phyloP scores from a whole-genome alignment of 176 grass and related monocot genomes.

The Canna indica region DNA sequence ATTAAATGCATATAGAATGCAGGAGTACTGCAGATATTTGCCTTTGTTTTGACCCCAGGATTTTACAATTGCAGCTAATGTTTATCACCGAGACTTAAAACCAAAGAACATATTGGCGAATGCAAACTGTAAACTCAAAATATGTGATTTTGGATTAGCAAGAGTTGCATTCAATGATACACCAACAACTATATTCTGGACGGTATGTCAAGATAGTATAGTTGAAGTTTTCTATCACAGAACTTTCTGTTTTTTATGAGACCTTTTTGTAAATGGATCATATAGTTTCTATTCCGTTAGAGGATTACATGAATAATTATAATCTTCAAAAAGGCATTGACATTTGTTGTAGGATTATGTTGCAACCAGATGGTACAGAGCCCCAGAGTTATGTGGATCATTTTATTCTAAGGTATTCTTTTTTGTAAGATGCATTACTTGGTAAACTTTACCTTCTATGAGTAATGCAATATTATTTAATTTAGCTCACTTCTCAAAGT shows the following conservation, averaged over 20 bases:
- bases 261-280: neutral
- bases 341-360: conserved; percentile 14
- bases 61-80: conserved; percentile 18
- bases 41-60: neutral
- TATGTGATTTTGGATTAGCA: conserved; percentile 22
- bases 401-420: conserved; percentile 15
- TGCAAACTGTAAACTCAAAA: conserved; percentile 17
- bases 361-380: conserved; percentile 20
- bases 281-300: neutral
- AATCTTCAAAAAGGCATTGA: neutral
- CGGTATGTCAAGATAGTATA: neutral
- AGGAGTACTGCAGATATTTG: neutral
- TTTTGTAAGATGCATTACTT: neutral
- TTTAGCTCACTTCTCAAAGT: neutral
- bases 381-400: conserved; percentile 13
- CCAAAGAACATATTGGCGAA: conserved; percentile 18
- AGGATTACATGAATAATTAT: neutral
- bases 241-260: neutral
- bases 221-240: neutral
- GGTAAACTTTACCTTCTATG: neutral
- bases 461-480: neutral
- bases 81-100: conserved; percentile 16
- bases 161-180: conserved; percentile 18
- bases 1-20: neutral
- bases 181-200: conserved; percentile 19